phyloP scores from a whole-genome alignment of 2,329 filamentous ascomycete genomes.

The Claviceps sp. region DNA sequence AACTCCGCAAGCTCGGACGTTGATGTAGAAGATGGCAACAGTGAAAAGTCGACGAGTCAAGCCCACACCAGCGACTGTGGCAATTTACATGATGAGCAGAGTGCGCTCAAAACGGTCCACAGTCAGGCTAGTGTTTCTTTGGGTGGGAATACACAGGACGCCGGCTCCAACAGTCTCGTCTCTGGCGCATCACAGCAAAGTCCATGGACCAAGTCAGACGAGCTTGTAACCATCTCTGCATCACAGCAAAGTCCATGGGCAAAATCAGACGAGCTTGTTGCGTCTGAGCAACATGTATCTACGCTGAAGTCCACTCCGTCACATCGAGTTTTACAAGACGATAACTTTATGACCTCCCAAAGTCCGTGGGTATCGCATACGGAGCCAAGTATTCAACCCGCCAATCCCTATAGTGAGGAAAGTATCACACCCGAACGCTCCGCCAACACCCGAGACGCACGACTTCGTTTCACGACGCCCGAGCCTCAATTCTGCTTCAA shows the following conservation, averaged over 20 bases:
- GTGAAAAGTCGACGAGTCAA: not conserved
- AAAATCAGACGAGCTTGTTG: conserved; percentile 2
- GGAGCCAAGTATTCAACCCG: not conserved
- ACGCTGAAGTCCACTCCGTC: not conserved
- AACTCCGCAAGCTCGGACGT: not conserved
- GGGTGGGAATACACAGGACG: not conserved
- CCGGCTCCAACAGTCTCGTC: not conserved
- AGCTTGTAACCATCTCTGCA: not conserved
- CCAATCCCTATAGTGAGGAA: not conserved
- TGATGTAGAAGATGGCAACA: not conserved
- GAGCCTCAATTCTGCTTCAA: conserved; percentile 36
- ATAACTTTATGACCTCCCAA: conserved; percentile 5
- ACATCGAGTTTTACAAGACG: not conserved
- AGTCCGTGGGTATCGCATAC: conserved; percentile 10
- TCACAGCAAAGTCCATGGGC: conserved; percentile 9
- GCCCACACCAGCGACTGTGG: not conserved
- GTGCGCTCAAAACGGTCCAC: not conserved
- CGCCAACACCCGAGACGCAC: not conserved
- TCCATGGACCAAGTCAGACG: conserved; percentile 6
- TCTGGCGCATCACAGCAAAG: conserved; percentile 7
- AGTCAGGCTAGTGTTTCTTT: not conserved
- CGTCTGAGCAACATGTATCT: not conserved
- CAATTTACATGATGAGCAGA: not conserved
- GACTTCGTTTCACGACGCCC: conserved; percentile 23
- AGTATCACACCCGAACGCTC: not conserved